phyloP scores from a whole-genome alignment of 2,329 filamentous ascomycete species.

The Xylariaceae sp. region DNA sequence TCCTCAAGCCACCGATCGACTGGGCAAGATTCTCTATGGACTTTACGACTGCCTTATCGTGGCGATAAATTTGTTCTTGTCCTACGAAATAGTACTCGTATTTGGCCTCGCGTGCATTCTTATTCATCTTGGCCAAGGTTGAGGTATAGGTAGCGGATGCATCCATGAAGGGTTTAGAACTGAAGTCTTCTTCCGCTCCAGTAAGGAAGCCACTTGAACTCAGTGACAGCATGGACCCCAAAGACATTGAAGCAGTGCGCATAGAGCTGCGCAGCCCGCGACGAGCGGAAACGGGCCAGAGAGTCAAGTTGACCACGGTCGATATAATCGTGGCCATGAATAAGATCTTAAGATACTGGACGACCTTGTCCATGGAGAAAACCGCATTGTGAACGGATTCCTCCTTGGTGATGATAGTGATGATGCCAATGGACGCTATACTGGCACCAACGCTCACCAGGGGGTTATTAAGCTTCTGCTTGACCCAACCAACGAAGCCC shows the following conservation, averaged over 20 bases:
- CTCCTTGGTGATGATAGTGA: conserved; percentile 87
- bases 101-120: conserved; percentile 78
- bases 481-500: conserved; percentile 84
- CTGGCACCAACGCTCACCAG: conserved; percentile 83
- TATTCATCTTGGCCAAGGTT: conserved; percentile 66
- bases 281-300: conserved; percentile 77
- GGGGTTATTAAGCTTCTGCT: conserved; percentile 73
- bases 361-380: conserved; percentile 76
- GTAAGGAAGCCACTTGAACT: conserved; percentile 82
- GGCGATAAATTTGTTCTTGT: conserved; percentile 70
- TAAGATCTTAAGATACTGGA: conserved; percentile 79
- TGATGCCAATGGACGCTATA: conserved; percentile 80
- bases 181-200: conserved; percentile 74
- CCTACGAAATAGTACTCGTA: conserved; percentile 83
- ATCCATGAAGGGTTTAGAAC: conserved; percentile 59
- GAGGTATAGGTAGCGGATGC: conserved; percentile 62
- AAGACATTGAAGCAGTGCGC: conserved; percentile 66
- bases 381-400: conserved; percentile 78
- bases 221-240: conserved; percentile 76
- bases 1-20: conserved; percentile 83
- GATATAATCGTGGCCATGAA: conserved; percentile 71
- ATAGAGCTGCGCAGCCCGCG: conserved; percentile 69
- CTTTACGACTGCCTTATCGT: conserved; percentile 76
- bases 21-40: conserved; percentile 83
- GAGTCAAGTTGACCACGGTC: conserved; percentile 68